Evolutionary conservation across 2,329 filamentous ascomycete genomes (phyloP).

Genomic region (Penicillium psychrosexuale): DNA sequence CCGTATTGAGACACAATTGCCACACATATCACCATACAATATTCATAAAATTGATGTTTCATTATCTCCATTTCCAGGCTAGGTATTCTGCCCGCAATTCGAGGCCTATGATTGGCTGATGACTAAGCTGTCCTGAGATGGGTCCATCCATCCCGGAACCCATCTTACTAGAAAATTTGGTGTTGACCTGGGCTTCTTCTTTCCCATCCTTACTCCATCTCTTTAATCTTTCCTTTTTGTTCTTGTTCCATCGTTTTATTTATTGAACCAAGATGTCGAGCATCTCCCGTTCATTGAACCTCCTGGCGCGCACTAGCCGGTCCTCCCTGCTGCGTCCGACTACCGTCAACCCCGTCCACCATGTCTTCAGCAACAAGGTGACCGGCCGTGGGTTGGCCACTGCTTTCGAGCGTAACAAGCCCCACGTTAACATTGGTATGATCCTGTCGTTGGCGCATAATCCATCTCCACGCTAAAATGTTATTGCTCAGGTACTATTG

Average conservation of each 20-base stretch:
- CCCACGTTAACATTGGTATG: conserved; percentile 95
- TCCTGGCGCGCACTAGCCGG: conserved; percentile 79
- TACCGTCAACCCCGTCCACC: conserved; percentile 71
- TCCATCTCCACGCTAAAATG: not conserved
- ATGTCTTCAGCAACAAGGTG: conserved; percentile 48
- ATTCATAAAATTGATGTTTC: not conserved
- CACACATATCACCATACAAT: too few relatives aligned
- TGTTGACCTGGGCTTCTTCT: conserved; percentile 24
- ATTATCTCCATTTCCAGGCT: not conserved
- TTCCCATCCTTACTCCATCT: conserved; percentile 27
- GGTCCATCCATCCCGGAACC: conserved; percentile 5
- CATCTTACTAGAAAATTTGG: conserved; percentile 33
- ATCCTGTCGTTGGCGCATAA: not conserved
- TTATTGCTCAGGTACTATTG: conserved; percentile 72
- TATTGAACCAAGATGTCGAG: conserved; percentile 66
- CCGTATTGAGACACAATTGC: not conserved
- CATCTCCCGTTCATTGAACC: conserved; percentile 72
- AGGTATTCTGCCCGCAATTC: conserved; percentile 27
- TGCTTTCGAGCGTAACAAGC: conserved; percentile 83
- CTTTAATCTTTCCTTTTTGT: conserved; percentile 25
- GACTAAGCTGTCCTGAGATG: conserved; percentile 35
- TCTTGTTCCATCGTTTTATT: conserved; percentile 31
- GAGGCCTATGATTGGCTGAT: conserved; percentile 34
- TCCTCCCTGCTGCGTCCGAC: conserved; percentile 67
- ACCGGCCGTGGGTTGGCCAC: conserved; percentile 57